A percentile compares a stretch with the other conserved stretches of the same genome.
Conservation (phyloP, 176 grass and related monocot genomes). For the Chrysopogon serrulatus region DNA sequence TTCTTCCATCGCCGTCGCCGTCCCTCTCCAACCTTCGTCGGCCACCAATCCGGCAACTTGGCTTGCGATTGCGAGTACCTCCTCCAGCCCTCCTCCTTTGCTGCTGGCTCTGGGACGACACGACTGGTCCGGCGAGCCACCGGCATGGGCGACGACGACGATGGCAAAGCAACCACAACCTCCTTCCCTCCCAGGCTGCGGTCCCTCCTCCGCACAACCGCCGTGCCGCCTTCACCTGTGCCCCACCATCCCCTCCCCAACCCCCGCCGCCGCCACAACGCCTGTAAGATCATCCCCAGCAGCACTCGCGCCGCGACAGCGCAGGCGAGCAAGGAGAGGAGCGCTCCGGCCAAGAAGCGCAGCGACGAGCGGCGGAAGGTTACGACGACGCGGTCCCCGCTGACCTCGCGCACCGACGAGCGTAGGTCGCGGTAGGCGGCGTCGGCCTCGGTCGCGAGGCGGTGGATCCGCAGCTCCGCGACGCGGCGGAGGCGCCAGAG, state of each 20-base stretch:
- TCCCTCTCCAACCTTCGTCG: slow-evolving; percentile 8
- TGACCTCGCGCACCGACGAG: slow-evolving; percentile 36
- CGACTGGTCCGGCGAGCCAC: slow-evolving; percentile 20
- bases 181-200: slow-evolving; percentile 67
- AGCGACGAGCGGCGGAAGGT: slow-evolving; percentile 67
- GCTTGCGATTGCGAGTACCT: slow-evolving; percentile 7
- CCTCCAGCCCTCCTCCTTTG: slow-evolving; percentile 15
- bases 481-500: slow-evolving; percentile 42
- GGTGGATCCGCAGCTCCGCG: slow-evolving; percentile 41
- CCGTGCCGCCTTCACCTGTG: not conserved
- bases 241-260: slow-evolving; percentile 8
- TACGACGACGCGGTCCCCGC: slow-evolving; percentile 50
- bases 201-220: slow-evolving; percentile 44
- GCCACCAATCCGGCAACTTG: slow-evolving; percentile 60
- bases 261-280: slow-evolving; percentile 15
- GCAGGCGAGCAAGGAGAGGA: slow-evolving; percentile 48
- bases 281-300: slow-evolving; percentile 26
- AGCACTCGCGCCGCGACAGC: slow-evolving; percentile 29
- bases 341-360: slow-evolving; percentile 30
- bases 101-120: slow-evolving; percentile 24
- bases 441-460: slow-evolving; percentile 36
- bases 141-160: not conserved
- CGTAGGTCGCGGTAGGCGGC: slow-evolving; percentile 61
- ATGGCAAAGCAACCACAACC: slow-evolving; percentile 49
- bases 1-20: slow-evolving; percentile 1